These are phyloP conservation scores for Spergularia bocconei DNA, from an alignment of 148 eudicot genomes.

Conservation along the genomic window DNA sequence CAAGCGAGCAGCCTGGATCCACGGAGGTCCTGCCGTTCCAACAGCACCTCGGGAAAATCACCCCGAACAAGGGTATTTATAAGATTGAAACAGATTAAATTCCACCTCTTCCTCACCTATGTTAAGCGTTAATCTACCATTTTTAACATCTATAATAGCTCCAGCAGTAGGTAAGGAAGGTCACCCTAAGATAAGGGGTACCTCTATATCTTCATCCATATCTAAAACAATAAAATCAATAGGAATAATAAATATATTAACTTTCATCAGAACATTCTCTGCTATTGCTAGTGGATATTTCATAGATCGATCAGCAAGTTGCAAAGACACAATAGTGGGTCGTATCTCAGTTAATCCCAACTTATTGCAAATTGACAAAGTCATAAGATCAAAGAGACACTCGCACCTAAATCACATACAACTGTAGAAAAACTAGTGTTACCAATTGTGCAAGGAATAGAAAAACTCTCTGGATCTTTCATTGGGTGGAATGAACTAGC, in stretches of 20 bases:
- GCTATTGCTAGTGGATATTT: not conserved
- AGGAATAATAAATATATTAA: not conserved
- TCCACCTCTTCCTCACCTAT: not conserved
- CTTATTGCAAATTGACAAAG: not conserved
- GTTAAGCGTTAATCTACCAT: not conserved
- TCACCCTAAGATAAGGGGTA: not conserved
- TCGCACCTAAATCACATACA: not conserved
- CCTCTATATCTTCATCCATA: not conserved
- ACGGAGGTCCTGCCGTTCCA: too few species aligned
- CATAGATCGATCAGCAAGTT: not conserved
- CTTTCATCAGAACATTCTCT: too few species aligned
- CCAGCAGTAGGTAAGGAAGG: not conserved
- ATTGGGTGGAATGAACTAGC: not conserved
- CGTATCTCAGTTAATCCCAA: not conserved
- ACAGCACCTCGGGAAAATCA: too few species aligned
- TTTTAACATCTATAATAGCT: not conserved
- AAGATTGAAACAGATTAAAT: not conserved
- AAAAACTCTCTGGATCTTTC: not conserved
- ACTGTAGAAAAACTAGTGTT: not conserved
- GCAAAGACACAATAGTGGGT: not conserved
- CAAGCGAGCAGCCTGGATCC: too few species aligned
- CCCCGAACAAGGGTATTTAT: too few species aligned
- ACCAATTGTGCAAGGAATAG: not conserved
- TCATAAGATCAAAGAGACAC: not conserved
- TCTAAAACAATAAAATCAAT: too few species aligned